These are phyloP conservation scores for Metschnikowia reukaufii DNA, from an alignment of 805 yeast genomes.

Conservation along the genomic window DNA sequence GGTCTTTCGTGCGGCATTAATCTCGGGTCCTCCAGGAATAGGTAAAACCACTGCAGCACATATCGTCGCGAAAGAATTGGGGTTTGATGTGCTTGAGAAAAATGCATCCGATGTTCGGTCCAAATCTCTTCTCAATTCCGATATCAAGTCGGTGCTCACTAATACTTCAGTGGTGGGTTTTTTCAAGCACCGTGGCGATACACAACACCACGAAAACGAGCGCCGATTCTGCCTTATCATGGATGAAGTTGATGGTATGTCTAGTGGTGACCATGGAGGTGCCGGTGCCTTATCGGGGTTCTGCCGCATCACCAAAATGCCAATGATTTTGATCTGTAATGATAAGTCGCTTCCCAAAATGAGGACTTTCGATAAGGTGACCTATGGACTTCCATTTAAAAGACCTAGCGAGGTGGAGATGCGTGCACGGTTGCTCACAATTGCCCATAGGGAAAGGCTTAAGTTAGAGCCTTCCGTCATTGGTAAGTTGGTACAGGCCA, in stretches of 20 bases:
- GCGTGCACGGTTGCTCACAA: constrained; percentile 82
- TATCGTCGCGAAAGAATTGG: constrained; percentile 64
- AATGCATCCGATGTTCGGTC: constrained; percentile 91
- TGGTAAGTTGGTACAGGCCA: constrained; percentile 79
- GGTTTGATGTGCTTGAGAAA: constrained; percentile 73
- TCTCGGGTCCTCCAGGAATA: constrained; percentile 86
- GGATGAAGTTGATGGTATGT: constrained; percentile 99
- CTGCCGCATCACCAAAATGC: constrained; percentile 82
- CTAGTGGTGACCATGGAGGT: constrained; percentile 98
- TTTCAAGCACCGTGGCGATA: constrained; percentile 46
- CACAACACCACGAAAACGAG: constrained; percentile 34
- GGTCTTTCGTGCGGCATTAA: constrained; percentile 74
- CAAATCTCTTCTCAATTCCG: constrained; percentile 67
- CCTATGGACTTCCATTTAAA: constrained; percentile 79
- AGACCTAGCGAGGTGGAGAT: constrained; percentile 84
- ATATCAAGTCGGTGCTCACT: constrained; percentile 67
- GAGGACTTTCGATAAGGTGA: constrained; percentile 89
- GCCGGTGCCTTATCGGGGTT: constrained; percentile 90
- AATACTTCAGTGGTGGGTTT: constrained; percentile 84
- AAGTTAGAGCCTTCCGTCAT: constrained; percentile 77
- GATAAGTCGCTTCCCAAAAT: constrained; percentile 90
- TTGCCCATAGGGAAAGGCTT: constrained; percentile 81
- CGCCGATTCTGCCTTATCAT: constrained; percentile 78
- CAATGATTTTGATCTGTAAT: constrained; percentile 90
- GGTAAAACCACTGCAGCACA: constrained; percentile 86